These are phyloP conservation scores for Aphanocladium album DNA, from an alignment of 2,329 filamentous ascomycete species.

Conservation along the genomic window DNA sequence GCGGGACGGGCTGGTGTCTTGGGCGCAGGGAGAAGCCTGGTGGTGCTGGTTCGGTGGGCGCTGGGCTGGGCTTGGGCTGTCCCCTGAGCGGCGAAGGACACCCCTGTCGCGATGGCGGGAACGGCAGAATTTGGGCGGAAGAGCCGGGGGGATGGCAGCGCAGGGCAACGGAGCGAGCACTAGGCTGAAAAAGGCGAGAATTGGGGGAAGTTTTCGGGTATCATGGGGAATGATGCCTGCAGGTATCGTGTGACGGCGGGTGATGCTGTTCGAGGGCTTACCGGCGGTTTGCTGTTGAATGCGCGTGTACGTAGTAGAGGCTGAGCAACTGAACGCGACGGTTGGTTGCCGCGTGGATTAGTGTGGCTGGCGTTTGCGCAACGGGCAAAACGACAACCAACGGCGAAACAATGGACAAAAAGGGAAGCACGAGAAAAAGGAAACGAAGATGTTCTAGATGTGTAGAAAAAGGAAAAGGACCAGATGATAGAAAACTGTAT, in stretches of 20 bases:
- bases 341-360: not conserved
- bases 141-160: not conserved
- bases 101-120: constrained; percentile 5
- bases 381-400: not conserved
- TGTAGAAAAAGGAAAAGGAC: not conserved
- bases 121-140: constrained; percentile 4
- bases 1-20: not conserved
- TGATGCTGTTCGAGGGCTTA: not conserved
- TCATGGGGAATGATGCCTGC: not conserved
- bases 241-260: not conserved
- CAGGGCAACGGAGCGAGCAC: not conserved
- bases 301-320: no score
- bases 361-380: not conserved
- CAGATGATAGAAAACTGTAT: not conserved
- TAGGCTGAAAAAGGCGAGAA: not conserved
- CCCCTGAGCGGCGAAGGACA: constrained; percentile 4
- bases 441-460: not conserved
- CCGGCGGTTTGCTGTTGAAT: no score
- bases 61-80: not conserved
- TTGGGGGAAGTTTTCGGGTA: not conserved
- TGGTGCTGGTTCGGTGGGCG: not conserved
- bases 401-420: not conserved
- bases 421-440: not conserved
- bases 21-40: constrained; percentile 7
- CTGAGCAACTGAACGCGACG: not conserved